Percentiles rank a stretch among this genome's conserved stretches.
Evolutionary conservation across 495 filamentous ascomycete species (phyloP).

Genomic region (Penicillium dipodomyicola): DNA sequence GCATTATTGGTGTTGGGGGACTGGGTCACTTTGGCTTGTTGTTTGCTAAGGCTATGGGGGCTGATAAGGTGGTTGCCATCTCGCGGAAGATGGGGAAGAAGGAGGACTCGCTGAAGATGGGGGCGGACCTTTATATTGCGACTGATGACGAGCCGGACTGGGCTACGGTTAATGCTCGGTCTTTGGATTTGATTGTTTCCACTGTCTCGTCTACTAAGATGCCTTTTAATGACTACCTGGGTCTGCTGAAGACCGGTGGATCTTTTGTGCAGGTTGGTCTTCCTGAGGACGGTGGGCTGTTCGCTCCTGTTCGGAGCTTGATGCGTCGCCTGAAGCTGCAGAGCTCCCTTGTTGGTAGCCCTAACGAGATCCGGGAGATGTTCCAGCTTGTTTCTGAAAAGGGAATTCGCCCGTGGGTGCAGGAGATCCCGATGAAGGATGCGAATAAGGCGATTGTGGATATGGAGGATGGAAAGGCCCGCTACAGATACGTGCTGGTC

Average conservation of each 20-base stretch:
- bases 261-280: constrained; percentile 80
- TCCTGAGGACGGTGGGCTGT: constrained; percentile 64
- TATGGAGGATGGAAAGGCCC: constrained; percentile 65
- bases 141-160: constrained; percentile 77
- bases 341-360: constrained; percentile 70
- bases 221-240: constrained; percentile 69
- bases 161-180: constrained; percentile 60
- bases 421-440: constrained; percentile 69
- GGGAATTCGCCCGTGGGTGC: constrained; percentile 68
- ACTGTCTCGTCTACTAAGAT: constrained; percentile 77
- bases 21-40: constrained; percentile 69
- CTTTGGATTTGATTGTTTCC: constrained; percentile 75
- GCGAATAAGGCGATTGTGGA: constrained; percentile 71
- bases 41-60: constrained; percentile 65
- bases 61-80: constrained; percentile 76
- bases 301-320: constrained; percentile 60
- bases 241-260: constrained; percentile 64
- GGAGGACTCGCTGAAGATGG: constrained; percentile 64
- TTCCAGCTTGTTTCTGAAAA: constrained; percentile 71
- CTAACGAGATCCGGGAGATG: constrained; percentile 78
- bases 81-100: constrained; percentile 66
- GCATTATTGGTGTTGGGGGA: constrained; percentile 81
- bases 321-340: constrained; percentile 63
- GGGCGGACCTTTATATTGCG: constrained; percentile 70
- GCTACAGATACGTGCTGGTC: constrained; percentile 73